Base-by-base conservation (phyloP, 164 flowering plant species). In the Cinnamomum chago region DNA sequence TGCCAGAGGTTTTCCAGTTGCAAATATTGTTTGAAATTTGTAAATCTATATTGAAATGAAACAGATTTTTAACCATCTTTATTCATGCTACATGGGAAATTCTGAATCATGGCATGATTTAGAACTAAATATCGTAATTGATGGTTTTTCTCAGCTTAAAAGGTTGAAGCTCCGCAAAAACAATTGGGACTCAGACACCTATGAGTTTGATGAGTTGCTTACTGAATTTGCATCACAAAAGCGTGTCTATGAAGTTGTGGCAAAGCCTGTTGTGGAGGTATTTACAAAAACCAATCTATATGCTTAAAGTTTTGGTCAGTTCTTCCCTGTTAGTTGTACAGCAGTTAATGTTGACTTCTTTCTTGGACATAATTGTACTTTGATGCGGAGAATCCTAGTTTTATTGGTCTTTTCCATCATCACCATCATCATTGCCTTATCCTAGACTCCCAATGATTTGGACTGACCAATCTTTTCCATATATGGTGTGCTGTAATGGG, bases 251-350 rank as follows among this genome's bases (percentile, higher is more conserved):
- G 97, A 96, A 86, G 98, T 88, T 67, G 99, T 96, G 67, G 99
- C 99, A 50, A 96, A 94, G 79, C 99, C 99, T 74, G 99, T 96
- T 70, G 98, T 96, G 64, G 99, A 96, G 98, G 98, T 93, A 50
- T 66, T 14, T 60, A 33, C 3, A 17, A 23, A 64, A n/a, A 25
- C 28, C 15, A 30, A 13, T 55, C n/a, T 30, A 27, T 35, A 30
- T 67, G 35, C 47, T 28, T 28, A 27, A 25, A 30, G 28, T 1
- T 28, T 28, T 28, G 47, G 47, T 67, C 9, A 12, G 33, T 67
- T 4, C 50, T 67, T 25, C 33, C 69, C 69, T 27, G 47, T 67
- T 17, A 2, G 69, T 67, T 67, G 9, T 30, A 67, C 28, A 15
- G 3, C 15, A 28, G 40, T 64, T 67, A 28, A 20, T 67, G n/a